These are phyloP conservation scores for Trichoderma asperellum DNA, from an alignment of 2,329 filamentous ascomycete genomes.

Conservation along the genomic window DNA sequence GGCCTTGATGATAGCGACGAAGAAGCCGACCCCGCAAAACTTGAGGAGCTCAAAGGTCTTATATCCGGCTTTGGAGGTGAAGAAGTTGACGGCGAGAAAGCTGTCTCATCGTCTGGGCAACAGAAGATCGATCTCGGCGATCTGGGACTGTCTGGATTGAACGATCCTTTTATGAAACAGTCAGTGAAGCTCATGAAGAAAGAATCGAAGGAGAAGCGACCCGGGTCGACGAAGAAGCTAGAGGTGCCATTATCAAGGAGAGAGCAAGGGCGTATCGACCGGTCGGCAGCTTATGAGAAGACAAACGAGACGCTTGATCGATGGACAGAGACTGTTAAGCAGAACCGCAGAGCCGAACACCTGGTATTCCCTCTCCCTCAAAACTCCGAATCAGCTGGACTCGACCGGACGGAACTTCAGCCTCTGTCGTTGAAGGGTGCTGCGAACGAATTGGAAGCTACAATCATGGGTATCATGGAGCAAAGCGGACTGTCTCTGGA, in stretches of 20 bases:
- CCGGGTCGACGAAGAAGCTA: constrained; percentile 65
- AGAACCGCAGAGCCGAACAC: constrained; percentile 89
- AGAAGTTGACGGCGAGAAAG: constrained; percentile 54
- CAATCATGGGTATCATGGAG: constrained; percentile 86
- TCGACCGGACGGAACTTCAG: constrained; percentile 65
- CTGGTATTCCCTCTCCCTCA: constrained; percentile 83
- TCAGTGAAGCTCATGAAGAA: constrained; percentile 75
- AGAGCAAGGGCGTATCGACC: constrained; percentile 83
- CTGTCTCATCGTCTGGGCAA: constrained; percentile 55
- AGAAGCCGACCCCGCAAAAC: constrained; percentile 56
- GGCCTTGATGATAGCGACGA: constrained; percentile 54
- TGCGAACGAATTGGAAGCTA: constrained; percentile 79
- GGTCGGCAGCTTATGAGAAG: constrained; percentile 82
- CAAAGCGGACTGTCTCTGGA: constrained; percentile 75
- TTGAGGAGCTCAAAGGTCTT: constrained; percentile 68
- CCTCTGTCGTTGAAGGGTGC: constrained; percentile 66
- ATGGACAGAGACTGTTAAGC: constrained; percentile 95
- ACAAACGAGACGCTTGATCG: constrained; percentile 87
- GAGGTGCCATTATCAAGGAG: constrained; percentile 81
- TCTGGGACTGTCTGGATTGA: constrained; percentile 70
- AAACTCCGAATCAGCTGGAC: constrained; percentile 64
- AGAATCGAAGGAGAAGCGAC: constrained; percentile 56
- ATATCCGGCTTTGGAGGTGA: constrained; percentile 71
- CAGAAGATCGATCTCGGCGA: constrained; percentile 76
- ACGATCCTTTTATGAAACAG: constrained; percentile 76